Evolutionary conservation across 768 basidiomycete genomes (phyloP), one percentile per base, ranked within the genome.

Genomic region (Phlegmacium glaucopus): DNA sequence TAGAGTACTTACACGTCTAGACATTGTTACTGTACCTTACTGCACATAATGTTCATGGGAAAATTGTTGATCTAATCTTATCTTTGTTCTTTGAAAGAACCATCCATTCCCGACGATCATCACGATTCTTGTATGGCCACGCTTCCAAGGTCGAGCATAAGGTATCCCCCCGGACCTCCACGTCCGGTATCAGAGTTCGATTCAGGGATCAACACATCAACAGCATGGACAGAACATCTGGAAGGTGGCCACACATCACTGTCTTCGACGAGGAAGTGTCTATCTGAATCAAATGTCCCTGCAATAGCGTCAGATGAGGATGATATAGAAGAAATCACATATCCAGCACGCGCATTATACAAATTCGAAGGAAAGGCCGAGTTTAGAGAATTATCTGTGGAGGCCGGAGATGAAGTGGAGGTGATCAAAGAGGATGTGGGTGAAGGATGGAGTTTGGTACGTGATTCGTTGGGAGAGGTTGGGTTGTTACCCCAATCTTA

Each of bases 401-500:
- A 72, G 46, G 86, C 85, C 1, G 88, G 89, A 10, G 85, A 89
- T 52, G 75, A 76, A 51, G 62, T 93, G 16, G 78, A 83, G 40
- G 68, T 90, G n/a, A 57, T 93, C 42, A 83, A 79, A 52, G 85
- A 87, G 50, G 76, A 87, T 44, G 71, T 82, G 1, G 82, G 80
- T 6, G 86, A 90, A 52, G 89, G 88, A 5, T 90, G 89, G 89
- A 90, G 89, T 65, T 70, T 91, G 29, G 84, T 85, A 11, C 79
- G 72, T 66, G 75, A 70, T 48, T 64, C 56, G 9, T 68, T 62
- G n/a, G 80, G 79, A 26, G 80, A 83, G 58, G 65, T 87, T 46
- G 89, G 89, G 1, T 64, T 90, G 49, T 53, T 90, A 39, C 89
- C 89, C 15, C 72, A 73, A 35, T 68, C 78, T 9, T 89, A 90